Base-by-base conservation (phyloP, 192 early-diverging fungal genomes). In the Podochytrium sp. region DNA sequence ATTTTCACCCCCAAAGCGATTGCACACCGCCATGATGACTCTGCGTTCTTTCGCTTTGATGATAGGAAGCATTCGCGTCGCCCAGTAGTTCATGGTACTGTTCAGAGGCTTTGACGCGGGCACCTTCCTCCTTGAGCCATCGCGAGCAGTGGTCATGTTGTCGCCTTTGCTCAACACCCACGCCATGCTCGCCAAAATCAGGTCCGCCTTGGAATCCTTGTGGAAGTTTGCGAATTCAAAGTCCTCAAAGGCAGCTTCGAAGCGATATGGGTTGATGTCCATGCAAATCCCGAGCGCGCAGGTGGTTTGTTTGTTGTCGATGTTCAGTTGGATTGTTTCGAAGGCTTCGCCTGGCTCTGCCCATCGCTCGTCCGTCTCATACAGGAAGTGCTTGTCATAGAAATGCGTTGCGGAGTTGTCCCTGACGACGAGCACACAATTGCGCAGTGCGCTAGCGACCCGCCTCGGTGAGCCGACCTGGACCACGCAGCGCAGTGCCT, bases 261-360 rank as follows among this genome's bases (percentile, higher is more conserved):
- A 94, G 42, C 81, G 75, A 58, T 89, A 91, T 2, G 92, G 93
- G 66, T 94, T 94, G 23, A 94, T 33, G 78, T 94, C 93, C 93
- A 94, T 93, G 62, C 93, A 94, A 7, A 94, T 94, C 2, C 90
- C 92, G 51, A 90, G 77, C n/a, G 90, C 92, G 43, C 10, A 16
- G 10, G 43, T 47, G 43, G 52, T 25, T 55, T 20, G 52, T n/a
- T 88, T 71, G 37, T 18, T 14, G 61, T 27, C 61, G 12, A 66
- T 14, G 7, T 40, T 25, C 6, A 69, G 20, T 6, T 23, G 34
- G 5, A 37, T 20, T 23, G 66, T 16, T 25, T 33, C 42, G 60
- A 94, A 94, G 32, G 77, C 85, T 27, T 78, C 76, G 2, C 93
- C 93, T 75, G 87, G 87, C 27, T 78, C 67, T 2, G 93, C 93